A percentile compares a stretch with the other conserved stretches of the same genome.
Conservation (phyloP, 148 eudicot genomes). For the Limonium bicolor region DNA sequence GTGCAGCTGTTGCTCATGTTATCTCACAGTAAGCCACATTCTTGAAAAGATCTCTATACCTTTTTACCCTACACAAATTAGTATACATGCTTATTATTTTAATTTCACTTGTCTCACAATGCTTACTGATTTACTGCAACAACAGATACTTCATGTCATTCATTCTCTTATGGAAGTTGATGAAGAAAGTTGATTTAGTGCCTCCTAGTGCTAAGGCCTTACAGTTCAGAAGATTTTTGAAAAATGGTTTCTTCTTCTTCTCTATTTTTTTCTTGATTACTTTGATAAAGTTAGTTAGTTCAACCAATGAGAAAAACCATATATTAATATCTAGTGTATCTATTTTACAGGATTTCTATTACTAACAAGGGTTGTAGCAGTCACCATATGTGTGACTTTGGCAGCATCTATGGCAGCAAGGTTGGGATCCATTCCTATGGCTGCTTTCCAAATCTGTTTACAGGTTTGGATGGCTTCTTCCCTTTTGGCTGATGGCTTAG, state of each 20-base stretch:
- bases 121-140: neutral
- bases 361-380: conserved; percentile 71
- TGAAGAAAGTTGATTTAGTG: conserved; percentile 54
- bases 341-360: conserved; percentile 43
- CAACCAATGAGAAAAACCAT: neutral
- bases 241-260: too few relatives aligned
- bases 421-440: conserved; percentile 77
- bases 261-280: neutral
- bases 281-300: too few relatives aligned
- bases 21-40: conserved; percentile 50
- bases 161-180: conserved; percentile 52
- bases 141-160: conserved; percentile 61
- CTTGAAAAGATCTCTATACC: neutral
- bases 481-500: conserved; percentile 93
- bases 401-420: conserved; percentile 91
- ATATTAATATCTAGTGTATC: neutral
- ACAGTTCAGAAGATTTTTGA: conserved; percentile 67
- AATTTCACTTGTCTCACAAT: neutral
- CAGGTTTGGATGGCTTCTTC: conserved; percentile 97
- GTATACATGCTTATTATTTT: neutral
- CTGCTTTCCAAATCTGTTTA: conserved; percentile 88
- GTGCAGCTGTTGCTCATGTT: conserved; percentile 80
- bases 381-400: conserved; percentile 79
- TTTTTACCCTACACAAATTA: neutral
- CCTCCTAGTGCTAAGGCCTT: conserved; percentile 62